Percentiles rank a stretch among this genome's conserved stretches.
These are phyloP conservation scores for Botrytis sinoallii DNA, from an alignment of 2,329 filamentous ascomycete species.

Conservation along the genomic window DNA sequence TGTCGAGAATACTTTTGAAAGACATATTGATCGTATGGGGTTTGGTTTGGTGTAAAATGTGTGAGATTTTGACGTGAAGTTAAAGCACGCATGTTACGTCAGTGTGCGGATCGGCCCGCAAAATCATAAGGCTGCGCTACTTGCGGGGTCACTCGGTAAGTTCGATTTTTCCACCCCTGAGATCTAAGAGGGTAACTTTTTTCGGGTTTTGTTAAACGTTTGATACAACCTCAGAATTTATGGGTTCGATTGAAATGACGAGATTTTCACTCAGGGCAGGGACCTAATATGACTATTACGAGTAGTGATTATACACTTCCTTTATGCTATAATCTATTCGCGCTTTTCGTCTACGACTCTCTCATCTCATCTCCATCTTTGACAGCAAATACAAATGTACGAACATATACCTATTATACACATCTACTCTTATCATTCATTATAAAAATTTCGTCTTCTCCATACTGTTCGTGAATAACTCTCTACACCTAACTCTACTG, in stretches of 20 bases:
- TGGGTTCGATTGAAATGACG: neutral
- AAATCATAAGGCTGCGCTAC: neutral
- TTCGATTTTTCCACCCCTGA: neutral
- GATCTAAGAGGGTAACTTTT: neutral
- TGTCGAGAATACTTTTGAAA: slow-evolving; percentile 28
- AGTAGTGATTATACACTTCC: neutral
- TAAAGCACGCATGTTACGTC: neutral
- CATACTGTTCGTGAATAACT: slow-evolving; percentile 62
- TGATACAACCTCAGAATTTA: neutral
- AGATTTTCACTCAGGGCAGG: neutral
- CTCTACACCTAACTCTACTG: slow-evolving; percentile 75
- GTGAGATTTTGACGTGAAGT: neutral
- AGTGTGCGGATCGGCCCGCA: neutral
- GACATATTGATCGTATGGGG: slow-evolving; percentile 21
- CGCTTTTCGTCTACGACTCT: neutral
- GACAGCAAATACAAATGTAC: neutral
- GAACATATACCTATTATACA: neutral
- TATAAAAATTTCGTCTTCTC: slow-evolving; percentile 30
- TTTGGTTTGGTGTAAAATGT: neutral
- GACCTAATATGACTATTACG: neutral
- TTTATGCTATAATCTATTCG: neutral
- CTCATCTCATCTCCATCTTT: neutral
- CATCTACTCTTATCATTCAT: neutral
- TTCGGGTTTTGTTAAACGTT: neutral
- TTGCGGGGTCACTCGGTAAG: neutral